phyloP scores from a whole-genome alignment of 2,329 filamentous ascomycete species.

The Apiospora arundinis region DNA sequence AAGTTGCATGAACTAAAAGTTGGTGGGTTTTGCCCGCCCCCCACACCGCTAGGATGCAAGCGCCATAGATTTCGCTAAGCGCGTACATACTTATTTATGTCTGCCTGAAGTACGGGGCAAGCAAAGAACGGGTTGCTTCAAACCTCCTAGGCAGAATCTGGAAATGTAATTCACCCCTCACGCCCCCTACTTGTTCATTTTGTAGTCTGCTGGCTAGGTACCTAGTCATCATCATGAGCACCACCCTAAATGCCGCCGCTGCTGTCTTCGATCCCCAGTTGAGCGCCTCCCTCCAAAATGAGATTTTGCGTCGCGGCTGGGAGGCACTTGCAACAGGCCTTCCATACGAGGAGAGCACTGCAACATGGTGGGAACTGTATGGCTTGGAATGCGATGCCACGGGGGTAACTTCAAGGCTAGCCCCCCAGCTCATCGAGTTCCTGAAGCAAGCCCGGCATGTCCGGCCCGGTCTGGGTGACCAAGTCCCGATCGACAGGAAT shows the following conservation, averaged over 20 bases:
- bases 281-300: constrained; percentile 11
- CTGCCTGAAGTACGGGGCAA: too few relatives aligned
- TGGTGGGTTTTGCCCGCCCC: too few relatives aligned
- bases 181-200: background rate
- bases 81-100: too few relatives aligned
- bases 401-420: background rate
- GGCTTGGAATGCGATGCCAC: constrained; percentile 15
- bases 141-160: too few relatives aligned
- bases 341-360: background rate
- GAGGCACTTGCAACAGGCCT: background rate
- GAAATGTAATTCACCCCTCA: background rate
- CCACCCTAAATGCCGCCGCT: background rate
- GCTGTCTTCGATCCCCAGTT: constrained; percentile 20
- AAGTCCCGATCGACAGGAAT: background rate
- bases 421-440: constrained; percentile 17
- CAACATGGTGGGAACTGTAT: constrained; percentile 11
- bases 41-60: too few relatives aligned
- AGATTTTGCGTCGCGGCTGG: constrained; percentile 12
- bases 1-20: too few relatives aligned
- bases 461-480: background rate
- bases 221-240: background rate
- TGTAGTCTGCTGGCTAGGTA: background rate
- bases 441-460: background rate
- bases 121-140: too few relatives aligned
- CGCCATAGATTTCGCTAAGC: too few relatives aligned